These are phyloP conservation scores for Mycosarcoma maydis DNA, from an alignment of 1,284 basidiomycete genomes.

Conservation along the genomic window DNA sequence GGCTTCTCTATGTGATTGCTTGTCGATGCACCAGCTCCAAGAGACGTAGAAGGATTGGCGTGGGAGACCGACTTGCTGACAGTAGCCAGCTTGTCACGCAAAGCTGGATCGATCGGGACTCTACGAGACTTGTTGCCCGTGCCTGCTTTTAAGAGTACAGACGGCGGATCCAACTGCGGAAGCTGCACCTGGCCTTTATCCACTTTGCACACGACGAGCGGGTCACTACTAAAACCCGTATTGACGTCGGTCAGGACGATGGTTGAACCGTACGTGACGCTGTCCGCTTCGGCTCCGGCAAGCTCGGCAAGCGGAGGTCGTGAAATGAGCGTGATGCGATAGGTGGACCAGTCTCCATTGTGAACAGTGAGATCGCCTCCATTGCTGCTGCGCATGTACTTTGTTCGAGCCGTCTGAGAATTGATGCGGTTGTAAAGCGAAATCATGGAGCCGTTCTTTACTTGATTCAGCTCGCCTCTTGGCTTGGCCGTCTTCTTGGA, in stretches of 20 bases:
- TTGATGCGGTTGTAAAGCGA: constrained; percentile 96
- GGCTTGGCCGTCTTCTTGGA: constrained; percentile 97
- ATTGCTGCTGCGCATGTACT: constrained; percentile 81
- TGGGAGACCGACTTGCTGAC: constrained; percentile 24
- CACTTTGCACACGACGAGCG: constrained; percentile 87
- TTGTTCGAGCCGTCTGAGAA: constrained; percentile 93
- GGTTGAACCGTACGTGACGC: constrained; percentile 87
- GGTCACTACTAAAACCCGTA: constrained; percentile 84
- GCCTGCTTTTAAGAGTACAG: constrained; percentile 32
- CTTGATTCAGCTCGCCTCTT: constrained; percentile 88
- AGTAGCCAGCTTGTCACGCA: constrained; percentile 42
- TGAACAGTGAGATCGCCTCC: constrained; percentile 80
- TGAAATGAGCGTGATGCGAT: constrained; percentile 77
- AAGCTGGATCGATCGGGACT: constrained; percentile 27
- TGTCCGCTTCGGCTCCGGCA: constrained; percentile 47
- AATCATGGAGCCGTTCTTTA: constrained; percentile 87
- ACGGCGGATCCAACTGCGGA: constrained; percentile 41
- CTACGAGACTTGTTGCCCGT: constrained; percentile 34
- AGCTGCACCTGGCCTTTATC: constrained; percentile 79
- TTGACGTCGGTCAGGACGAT: constrained; percentile 84
- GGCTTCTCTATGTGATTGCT: constrained; percentile 9
- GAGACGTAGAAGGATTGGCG: not conserved
- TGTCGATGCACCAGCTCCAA: not conserved
- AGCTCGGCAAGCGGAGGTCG: constrained; percentile 56
- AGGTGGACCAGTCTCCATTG: constrained; percentile 89